These are phyloP conservation scores for Amanita jacksonii DNA, from an alignment of 768 basidiomycete species.

Conservation along the genomic window DNA sequence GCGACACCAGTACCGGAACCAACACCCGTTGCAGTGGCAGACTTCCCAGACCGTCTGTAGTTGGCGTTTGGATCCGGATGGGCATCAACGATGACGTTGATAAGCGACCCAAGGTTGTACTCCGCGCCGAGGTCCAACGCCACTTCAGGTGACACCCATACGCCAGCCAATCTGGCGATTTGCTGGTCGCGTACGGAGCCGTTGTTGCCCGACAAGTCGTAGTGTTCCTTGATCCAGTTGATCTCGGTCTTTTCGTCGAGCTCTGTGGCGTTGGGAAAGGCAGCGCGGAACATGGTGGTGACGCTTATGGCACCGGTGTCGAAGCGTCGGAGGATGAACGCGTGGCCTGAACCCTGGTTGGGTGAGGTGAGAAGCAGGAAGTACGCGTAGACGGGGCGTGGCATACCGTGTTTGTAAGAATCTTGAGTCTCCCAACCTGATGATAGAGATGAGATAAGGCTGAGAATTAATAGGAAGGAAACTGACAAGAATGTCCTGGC, in stretches of 20 bases:
- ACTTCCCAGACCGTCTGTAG: conserved; percentile 64
- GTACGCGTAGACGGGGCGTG: conserved; percentile 7
- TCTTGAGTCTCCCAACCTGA: conserved; percentile 84
- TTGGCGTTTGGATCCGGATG: conserved; percentile 66
- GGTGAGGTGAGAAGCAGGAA: conserved; percentile 13
- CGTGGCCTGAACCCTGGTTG: conserved; percentile 63
- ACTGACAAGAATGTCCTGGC: conserved; percentile 60
- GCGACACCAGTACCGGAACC: conserved; percentile 19
- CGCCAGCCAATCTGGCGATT: conserved; percentile 77
- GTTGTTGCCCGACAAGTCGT: conserved; percentile 72
- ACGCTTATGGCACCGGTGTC: conserved; percentile 89
- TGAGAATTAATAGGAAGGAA: background rate
- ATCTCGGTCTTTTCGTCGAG: conserved; percentile 71
- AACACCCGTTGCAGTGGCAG: too few relatives aligned
- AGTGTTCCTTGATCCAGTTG: conserved; percentile 73
- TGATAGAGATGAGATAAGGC: conserved; percentile 5
- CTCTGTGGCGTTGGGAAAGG: conserved; percentile 76
- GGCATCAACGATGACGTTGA: conserved; percentile 60
- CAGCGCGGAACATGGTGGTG: conserved; percentile 95
- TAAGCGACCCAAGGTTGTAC: conserved; percentile 55
- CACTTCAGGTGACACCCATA: conserved; percentile 65
- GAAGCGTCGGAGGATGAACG: conserved; percentile 89
- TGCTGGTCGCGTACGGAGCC: conserved; percentile 48
- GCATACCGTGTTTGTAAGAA: conserved; percentile 68
- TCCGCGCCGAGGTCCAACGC: conserved; percentile 60